Percentiles rank a stretch among this genome's conserved stretches.
phyloP scores from a whole-genome alignment of 2,329 filamentous ascomycete genomes.

The Diaporthe sp. region DNA sequence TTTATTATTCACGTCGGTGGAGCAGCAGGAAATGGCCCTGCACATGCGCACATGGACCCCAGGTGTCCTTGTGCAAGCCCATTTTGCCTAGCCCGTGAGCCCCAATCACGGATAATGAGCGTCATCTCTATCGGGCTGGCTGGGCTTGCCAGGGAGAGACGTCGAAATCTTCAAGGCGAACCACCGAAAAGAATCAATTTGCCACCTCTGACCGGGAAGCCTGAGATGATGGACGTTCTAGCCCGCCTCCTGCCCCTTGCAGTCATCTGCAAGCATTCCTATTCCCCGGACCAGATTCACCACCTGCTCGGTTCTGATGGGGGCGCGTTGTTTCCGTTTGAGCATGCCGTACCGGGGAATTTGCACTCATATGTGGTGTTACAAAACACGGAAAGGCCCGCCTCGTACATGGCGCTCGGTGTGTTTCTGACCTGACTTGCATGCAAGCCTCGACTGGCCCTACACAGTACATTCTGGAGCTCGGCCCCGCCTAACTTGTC shows the following conservation, averaged over 20 bases:
- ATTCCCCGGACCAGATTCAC: conserved; percentile 14
- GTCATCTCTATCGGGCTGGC: background rate
- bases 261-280: background rate
- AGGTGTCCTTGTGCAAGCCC: background rate
- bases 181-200: conserved; percentile 26
- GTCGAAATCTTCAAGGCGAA: conserved; percentile 5
- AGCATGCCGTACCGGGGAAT: conserved; percentile 13
- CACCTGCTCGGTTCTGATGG: conserved; percentile 26
- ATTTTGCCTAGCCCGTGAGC: conserved; percentile 4
- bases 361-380: background rate
- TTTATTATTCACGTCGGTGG: background rate
- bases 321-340: conserved; percentile 10
- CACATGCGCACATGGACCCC: background rate
- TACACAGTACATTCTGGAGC: conserved; percentile 1
- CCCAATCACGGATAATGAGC: background rate
- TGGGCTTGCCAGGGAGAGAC: background rate
- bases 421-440: conserved; percentile 22
- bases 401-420: conserved; percentile 13
- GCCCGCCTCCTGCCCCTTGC: conserved; percentile 17
- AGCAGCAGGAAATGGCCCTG: background rate
- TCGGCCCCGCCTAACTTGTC: background rate
- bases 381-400: conserved; percentile 9
- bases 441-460: conserved; percentile 16
- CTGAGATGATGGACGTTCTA: background rate
- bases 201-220: conserved; percentile 11